Evolutionary conservation across 2,329 filamentous ascomycete species (phyloP).

Genomic region (Fusarium paranaense): DNA sequence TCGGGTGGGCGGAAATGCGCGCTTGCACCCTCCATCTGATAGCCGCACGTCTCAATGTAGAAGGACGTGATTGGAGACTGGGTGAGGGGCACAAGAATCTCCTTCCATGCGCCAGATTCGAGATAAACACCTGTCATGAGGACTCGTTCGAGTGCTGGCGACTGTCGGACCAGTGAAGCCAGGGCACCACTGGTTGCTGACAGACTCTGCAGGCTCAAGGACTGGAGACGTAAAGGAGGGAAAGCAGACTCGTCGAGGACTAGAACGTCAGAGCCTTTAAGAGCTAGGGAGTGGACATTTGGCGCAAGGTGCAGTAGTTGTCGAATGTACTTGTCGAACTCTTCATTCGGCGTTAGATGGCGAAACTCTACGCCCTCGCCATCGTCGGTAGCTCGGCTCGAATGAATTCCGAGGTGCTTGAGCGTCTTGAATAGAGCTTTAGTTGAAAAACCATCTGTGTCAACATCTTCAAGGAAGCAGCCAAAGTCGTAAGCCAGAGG

Average conservation of each 20-base stretch:
- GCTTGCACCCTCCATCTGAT: background rate
- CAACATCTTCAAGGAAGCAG: background rate
- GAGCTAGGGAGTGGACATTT: background rate
- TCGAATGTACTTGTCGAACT: conserved; percentile 1
- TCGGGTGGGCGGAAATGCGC: background rate
- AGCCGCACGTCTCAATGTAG: conserved; percentile 3
- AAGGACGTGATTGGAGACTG: conserved; percentile 4
- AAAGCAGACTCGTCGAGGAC: background rate
- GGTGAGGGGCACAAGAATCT: background rate
- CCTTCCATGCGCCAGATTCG: conserved; percentile 7
- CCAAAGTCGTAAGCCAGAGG: conserved; percentile 13
- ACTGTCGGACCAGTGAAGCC: background rate
- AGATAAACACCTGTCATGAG: background rate
- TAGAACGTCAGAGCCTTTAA: background rate
- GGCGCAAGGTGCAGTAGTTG: background rate
- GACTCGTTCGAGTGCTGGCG: background rate
- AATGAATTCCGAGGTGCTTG: conserved; percentile 1
- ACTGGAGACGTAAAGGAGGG: background rate
- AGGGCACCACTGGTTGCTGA: background rate
- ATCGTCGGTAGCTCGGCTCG: background rate
- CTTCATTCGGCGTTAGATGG: background rate
- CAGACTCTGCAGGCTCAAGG: background rate
- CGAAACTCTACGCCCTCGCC: conserved; percentile 4
- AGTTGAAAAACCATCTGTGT: background rate
- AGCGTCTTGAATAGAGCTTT: background rate